Evolutionary conservation across 345 rosid species (phyloP).

Genomic region (Psidium guajava): DNA sequence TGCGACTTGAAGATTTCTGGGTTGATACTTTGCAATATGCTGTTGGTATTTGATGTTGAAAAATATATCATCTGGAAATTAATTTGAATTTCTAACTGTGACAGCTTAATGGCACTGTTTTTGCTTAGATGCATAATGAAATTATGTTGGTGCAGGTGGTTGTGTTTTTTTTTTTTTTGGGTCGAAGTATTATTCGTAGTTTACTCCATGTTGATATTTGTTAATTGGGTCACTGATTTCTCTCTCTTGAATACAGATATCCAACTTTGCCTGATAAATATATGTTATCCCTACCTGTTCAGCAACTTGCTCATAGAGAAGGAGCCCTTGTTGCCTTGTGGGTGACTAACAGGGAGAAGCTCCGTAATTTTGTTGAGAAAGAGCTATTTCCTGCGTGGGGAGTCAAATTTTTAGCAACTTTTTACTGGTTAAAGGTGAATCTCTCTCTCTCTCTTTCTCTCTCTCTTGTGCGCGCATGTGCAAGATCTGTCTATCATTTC

Average conservation of each 20-base stretch:
- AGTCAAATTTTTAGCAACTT: conserved; percentile 36
- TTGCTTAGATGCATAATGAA: neutral
- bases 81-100: neutral
- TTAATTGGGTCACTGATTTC: neutral
- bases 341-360: conserved; percentile 86
- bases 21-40: neutral
- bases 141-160: neutral
- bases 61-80: fast-evolving
- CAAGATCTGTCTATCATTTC: neutral
- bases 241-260: conserved; percentile 34
- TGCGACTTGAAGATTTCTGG: neutral
- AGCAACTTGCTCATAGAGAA: conserved; percentile 50
- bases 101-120: neutral
- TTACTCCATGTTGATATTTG: neutral
- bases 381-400: conserved; percentile 82
- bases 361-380: conserved; percentile 54
- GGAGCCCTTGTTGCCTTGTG: conserved; percentile 90
- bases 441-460: neutral
- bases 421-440: conserved; percentile 76
- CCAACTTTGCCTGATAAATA: conserved; percentile 76
- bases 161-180: neutral
- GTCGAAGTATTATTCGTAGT: neutral
- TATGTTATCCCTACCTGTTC: conserved; percentile 74
- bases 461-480: neutral
- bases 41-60: neutral